Percentiles rank a stretch among this genome's conserved stretches.
These are phyloP conservation scores for Penicillium sclerotiorum DNA, from an alignment of 2,329 filamentous ascomycete species.

Conservation along the genomic window DNA sequence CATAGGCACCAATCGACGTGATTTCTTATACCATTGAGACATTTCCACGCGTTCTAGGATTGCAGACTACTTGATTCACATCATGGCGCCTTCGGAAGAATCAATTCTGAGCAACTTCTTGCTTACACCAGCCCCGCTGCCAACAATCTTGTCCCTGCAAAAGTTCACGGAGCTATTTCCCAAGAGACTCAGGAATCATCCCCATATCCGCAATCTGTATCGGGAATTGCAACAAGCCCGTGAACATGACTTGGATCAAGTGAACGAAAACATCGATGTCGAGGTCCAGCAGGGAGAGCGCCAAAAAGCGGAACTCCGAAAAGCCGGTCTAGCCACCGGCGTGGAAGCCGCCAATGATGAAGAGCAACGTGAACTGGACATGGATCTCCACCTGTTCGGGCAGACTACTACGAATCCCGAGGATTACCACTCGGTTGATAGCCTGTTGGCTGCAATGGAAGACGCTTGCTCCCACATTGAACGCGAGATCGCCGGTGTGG, in stretches of 20 bases:
- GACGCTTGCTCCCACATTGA: conserved; percentile 67
- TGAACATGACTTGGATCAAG: conserved; percentile 66
- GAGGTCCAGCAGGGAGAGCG: conserved; percentile 40
- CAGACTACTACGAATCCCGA: conserved; percentile 43
- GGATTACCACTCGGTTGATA: conserved; percentile 61
- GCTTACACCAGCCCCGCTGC: conserved; percentile 72
- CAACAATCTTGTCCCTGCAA: conserved; percentile 70
- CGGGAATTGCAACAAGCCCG: conserved; percentile 77
- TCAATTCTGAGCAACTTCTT: conserved; percentile 78
- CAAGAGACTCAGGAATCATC: conserved; percentile 63
- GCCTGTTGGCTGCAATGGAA: conserved; percentile 71
- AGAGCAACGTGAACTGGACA: conserved; percentile 44
- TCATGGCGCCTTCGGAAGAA: conserved; percentile 73
- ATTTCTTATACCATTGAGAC: not conserved
- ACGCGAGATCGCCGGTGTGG: conserved; percentile 66
- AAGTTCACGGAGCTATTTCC: conserved; percentile 80
- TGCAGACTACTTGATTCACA: not conserved
- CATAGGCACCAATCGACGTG: not conserved
- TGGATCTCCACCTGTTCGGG: conserved; percentile 64
- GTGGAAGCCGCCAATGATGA: conserved; percentile 36
- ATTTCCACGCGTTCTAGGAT: not conserved
- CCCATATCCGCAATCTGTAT: conserved; percentile 72
- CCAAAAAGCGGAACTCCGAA: conserved; percentile 43
- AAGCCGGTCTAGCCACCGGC: conserved; percentile 32
- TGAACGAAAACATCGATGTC: conserved; percentile 57